phyloP scores from a whole-genome alignment of 176 grass and related monocot species.

The Paspalum vaginatum region DNA sequence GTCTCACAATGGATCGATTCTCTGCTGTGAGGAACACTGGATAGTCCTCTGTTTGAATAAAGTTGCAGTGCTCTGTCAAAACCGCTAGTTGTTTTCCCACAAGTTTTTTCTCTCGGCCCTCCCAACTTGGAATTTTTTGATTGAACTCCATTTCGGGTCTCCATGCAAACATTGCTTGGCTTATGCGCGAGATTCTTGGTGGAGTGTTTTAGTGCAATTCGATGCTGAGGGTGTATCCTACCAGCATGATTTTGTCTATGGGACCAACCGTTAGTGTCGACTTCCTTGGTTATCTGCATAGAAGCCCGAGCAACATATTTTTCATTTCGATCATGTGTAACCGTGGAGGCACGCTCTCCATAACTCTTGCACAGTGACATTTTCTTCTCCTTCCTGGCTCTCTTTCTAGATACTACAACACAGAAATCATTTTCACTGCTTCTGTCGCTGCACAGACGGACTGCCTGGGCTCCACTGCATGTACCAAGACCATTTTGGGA shows the following conservation, averaged over 20 bases:
- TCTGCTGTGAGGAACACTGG: conserved; percentile 13
- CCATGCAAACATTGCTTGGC: conserved; percentile 22
- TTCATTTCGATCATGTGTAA: conserved; percentile 26
- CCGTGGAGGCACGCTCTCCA: conserved; percentile 13
- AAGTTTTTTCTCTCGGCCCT: conserved; percentile 43
- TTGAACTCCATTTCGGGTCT: conserved; percentile 14
- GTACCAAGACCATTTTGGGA: conserved; percentile 36
- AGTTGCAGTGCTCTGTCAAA: conserved; percentile 29
- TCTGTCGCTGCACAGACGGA: conserved; percentile 30
- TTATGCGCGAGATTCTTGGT: conserved; percentile 34
- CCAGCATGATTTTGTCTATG: conserved; percentile 35
- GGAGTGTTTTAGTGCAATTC: conserved; percentile 30
- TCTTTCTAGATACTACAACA: conserved; percentile 68
- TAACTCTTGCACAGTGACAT: conserved; percentile 45
- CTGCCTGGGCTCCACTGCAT: conserved; percentile 4
- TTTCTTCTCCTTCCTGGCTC: conserved; percentile 65
- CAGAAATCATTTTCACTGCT: conserved; percentile 56
- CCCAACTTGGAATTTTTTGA: conserved; percentile 35
- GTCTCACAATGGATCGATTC: conserved; percentile 34
- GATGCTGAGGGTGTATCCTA: conserved; percentile 39
- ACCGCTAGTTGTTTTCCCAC: conserved; percentile 33
- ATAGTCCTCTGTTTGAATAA: conserved; percentile 35
- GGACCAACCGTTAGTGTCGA: conserved; percentile 19
- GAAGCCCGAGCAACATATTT: conserved; percentile 40
- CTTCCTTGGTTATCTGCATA: conserved; percentile 47